Base-by-base conservation (phyloP, 345 rosid genomes). In the Brassica juncea region DNA sequence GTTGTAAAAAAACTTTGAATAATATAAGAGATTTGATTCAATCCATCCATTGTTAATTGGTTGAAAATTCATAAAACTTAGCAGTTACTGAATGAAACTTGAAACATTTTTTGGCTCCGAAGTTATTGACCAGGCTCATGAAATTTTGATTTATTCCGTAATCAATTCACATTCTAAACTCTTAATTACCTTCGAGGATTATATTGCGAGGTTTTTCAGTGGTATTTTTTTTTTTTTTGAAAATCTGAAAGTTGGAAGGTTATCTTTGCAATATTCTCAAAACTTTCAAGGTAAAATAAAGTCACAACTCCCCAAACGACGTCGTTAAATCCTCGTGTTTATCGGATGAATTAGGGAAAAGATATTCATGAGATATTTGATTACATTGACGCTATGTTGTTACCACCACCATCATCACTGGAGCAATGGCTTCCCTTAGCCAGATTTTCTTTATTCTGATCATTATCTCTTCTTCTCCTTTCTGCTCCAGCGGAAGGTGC, bases 401-500 rank as follows among this genome's bases (percentile, higher is more conserved):
- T 32, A 32, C 35, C 8, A 35, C 4, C 30, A 67, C 44, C 8
- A 7, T 15, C 9, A 7, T 10, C 72, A 64, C 31, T 21, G 71
- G 2, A 34, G 2, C 12, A 71, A 54, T 35, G 42, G 78, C 66
- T 74, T 49, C 66, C 42, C 30, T 63, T 69, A 52, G 66, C 79
- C 60, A 27, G 62, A 69, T 54, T 67, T 37, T 74, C 71, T 67
- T 80, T 37, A 8, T 63, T 74, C 39, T 80, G 59, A 54, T 74
- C 49, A 60, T 63, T 14, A 37, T 52, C 31, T 69, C 79, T 23
- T 52, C 71, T 78, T 11, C 69, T 47, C 74, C 35, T 35, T 54
- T 80, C 49, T 62, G 75, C 27, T 80, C 49, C 28, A 21, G 52
- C n/a, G 71, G 3, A 52, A 74, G 82, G 82, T 80, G 52, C 6